A percentile compares a stretch with the other conserved stretches of the same genome.
phyloP scores from a whole-genome alignment of 225 moss, liverwort and hornwort genomes.

The Climacium dendroides region DNA sequence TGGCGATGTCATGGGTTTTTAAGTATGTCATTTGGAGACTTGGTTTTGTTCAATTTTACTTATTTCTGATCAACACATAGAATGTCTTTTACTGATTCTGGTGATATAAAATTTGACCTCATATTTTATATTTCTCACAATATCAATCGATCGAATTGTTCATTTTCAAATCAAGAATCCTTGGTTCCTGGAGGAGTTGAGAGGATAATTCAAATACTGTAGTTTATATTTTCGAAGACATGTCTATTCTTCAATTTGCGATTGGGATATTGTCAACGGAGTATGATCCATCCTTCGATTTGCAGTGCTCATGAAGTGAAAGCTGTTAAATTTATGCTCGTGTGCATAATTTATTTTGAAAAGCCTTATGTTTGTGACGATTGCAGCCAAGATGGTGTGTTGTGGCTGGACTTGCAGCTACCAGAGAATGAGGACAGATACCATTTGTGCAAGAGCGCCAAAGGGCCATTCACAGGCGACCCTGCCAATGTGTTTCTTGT shows the following conservation, averaged over 20 bases:
- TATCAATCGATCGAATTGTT: neutral
- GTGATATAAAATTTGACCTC: neutral
- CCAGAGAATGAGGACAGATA: slow-evolving; percentile 62
- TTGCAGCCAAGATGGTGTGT: slow-evolving; percentile 84
- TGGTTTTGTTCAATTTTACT: neutral
- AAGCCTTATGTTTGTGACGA: neutral
- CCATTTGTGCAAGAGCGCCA: slow-evolving; percentile 62
- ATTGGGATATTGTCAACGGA: neutral
- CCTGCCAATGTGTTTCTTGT: slow-evolving; percentile 63
- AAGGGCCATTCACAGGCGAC: slow-evolving; percentile 78
- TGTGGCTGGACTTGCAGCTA: slow-evolving; percentile 84
- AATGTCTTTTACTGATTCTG: neutral
- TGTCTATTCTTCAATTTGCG: neutral
- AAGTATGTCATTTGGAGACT: neutral
- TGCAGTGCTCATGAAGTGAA: neutral
- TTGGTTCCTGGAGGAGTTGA: neutral
- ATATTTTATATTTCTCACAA: neutral
- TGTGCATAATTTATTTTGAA: neutral
- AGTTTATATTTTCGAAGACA: neutral
- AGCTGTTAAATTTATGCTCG: neutral
- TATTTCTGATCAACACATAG: neutral
- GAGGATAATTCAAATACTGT: neutral
- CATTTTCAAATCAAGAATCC: neutral
- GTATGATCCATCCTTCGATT: neutral
- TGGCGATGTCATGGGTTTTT: neutral